Conservation (phyloP, 2,329 filamentous ascomycete genomes). For the Fusarium begoniae region DNA sequence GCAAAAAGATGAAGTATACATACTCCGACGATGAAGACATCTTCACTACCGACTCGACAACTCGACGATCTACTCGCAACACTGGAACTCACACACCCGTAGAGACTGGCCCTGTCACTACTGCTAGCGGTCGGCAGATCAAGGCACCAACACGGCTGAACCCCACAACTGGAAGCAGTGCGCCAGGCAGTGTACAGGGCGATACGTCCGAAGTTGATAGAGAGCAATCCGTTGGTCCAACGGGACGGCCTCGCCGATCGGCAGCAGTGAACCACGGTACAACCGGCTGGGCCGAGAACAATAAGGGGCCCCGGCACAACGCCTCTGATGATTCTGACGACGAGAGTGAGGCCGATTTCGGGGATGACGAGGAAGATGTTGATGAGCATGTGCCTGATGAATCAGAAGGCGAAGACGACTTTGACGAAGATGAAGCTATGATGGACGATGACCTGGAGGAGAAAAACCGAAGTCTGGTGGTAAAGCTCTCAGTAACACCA, state of each 20-base stretch:
- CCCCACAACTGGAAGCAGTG: slow-evolving; percentile 64
- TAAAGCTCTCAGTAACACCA: slow-evolving; percentile 71
- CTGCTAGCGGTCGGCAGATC: slow-evolving; percentile 88
- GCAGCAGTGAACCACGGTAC: slow-evolving; percentile 59
- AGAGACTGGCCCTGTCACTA: slow-evolving; percentile 72
- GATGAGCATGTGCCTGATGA: slow-evolving; percentile 72
- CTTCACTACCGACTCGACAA: slow-evolving; percentile 71
- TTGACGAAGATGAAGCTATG: slow-evolving; percentile 66
- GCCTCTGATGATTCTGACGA: slow-evolving; percentile 69
- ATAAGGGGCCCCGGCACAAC: slow-evolving; percentile 47
- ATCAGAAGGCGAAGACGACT: slow-evolving; percentile 66
- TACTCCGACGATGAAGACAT: slow-evolving; percentile 90
- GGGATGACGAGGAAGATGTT: slow-evolving; percentile 77
- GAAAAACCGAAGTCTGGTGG: slow-evolving; percentile 70
- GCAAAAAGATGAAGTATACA: slow-evolving; percentile 96
- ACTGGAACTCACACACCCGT: slow-evolving; percentile 78
- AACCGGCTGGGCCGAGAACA: slow-evolving; percentile 57
- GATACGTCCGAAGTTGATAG: slow-evolving; percentile 54
- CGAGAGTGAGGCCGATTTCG: slow-evolving; percentile 78
- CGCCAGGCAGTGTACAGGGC: slow-evolving; percentile 56
- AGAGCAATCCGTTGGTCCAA: slow-evolving; percentile 53
- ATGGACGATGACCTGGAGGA: slow-evolving; percentile 63
- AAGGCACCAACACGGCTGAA: slow-evolving; percentile 73
- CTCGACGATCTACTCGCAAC: slow-evolving; percentile 76
- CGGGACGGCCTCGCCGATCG: slow-evolving; percentile 60